A percentile compares a stretch with the other conserved stretches of the same genome.
These are phyloP conservation scores for Arabidopsis lyrata DNA, from an alignment of 441 rosid genomes.

Conservation along the genomic window DNA sequence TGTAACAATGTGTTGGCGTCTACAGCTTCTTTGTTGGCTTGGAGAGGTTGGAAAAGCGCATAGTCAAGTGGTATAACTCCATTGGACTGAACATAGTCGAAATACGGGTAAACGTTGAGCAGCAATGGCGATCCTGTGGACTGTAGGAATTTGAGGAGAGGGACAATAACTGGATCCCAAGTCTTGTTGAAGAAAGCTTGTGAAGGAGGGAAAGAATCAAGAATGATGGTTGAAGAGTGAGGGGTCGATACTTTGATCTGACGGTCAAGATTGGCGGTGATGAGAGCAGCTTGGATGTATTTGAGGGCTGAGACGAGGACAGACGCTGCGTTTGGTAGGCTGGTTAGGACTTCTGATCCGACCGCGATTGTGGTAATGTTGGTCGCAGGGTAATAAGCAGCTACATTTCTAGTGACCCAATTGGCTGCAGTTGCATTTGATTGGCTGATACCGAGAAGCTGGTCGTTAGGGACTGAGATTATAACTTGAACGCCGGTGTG, in stretches of 20 bases:
- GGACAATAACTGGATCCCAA: conserved; percentile 87
- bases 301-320: conserved; percentile 83
- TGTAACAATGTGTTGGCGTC: conserved; percentile 95
- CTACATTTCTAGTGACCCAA: conserved; percentile 86
- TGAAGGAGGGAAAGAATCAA: conserved; percentile 97
- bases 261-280: conserved; percentile 84
- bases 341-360: conserved; percentile 83
- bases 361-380: conserved; percentile 86
- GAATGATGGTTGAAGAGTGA: conserved; percentile 80
- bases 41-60: conserved; percentile 90
- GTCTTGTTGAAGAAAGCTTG: conserved; percentile 96
- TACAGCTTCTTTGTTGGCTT: conserved; percentile 85
- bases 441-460: conserved; percentile 93
- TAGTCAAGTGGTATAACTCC: conserved; percentile 83
- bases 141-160: conserved; percentile 81
- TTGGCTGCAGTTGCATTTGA: conserved; percentile 98
- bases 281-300: conserved; percentile 83
- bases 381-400: conserved; percentile 89
- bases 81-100: conserved; percentile 75
- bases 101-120: conserved; percentile 92
- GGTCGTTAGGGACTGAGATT: conserved; percentile 87
- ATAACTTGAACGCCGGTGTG: conserved; percentile 79
- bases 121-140: conserved; percentile 78
- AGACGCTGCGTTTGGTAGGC: conserved; percentile 74
- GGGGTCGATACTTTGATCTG: conserved; percentile 92